Evolutionary conservation across 2,329 filamentous ascomycete species (phyloP), one percentile per base, ranked within the genome.

Genomic region (Beauveria asiatica): DNA sequence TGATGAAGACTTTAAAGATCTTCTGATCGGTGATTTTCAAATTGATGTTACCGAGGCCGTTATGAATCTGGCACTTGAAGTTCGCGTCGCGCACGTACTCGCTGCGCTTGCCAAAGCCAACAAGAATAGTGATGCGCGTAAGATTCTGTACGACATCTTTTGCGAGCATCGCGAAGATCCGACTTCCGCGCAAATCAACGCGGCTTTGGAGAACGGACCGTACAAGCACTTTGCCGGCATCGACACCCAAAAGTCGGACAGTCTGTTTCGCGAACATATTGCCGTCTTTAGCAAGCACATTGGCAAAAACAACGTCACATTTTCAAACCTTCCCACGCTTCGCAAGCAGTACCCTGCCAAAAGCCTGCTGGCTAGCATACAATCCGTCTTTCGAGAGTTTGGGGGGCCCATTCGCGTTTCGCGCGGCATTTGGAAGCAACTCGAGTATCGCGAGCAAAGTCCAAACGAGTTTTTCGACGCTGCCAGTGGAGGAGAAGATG

Each of bases 401-500:
- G 27, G 5, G 9, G 25, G 10, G 16, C 13, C 42, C 4, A 45
- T 27, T 13, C 16, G 8, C 11, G 17, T 3, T n/a, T 19, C 48
- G 17, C 48, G 48, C 48, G 16, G 11, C 23, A 27, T 27, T 8
- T 50, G 48, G 48, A 17, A 17, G 25, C 33, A 3, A 8, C 37
- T 41, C 17, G n/a, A 53, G 50, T 13, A 41, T 41, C 27, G 17
- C 27, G 50, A 37, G 2, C 33, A 37, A 37, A 37, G 33, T 6
- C 13, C 33, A 37, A 37, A 16, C 13, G 57, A 53, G 16, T 59
- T 53, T 5, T 42, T 48, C 9, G 57, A 61, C 59, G 53, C 52
- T 19, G 25, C 45, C 1, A 67, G 69, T 37, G 33, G 33, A 0
- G 63, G 65, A 3, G 11, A 27, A 19, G 30, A 44, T 13, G 61